Conservation (phyloP, 1,139 yeast species). For the Petasospora rhodanensis region DNA sequence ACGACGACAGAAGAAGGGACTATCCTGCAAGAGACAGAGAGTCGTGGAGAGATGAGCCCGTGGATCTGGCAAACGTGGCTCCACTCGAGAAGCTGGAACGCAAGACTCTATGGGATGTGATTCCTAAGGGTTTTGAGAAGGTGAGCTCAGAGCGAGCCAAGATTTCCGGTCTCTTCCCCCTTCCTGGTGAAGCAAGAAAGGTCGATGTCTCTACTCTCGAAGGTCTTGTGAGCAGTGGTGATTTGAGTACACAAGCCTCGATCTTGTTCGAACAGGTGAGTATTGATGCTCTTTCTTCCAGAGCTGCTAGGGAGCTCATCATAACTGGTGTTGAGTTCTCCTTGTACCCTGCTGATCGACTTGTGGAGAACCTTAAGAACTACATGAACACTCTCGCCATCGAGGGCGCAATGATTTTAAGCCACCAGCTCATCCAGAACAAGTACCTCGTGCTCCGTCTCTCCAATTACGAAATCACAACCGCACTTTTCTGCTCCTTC, state of each 20-base stretch:
- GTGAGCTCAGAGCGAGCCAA: conserved; percentile 79
- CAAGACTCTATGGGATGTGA: conserved; percentile 64
- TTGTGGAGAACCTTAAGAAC: conserved; percentile 41
- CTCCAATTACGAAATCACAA: conserved; percentile 51
- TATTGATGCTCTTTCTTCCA: conserved; percentile 50
- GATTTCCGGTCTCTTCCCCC: conserved; percentile 73
- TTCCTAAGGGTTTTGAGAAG: conserved; percentile 71
- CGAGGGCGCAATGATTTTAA: conserved; percentile 20
- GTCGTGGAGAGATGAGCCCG: conserved; percentile 7
- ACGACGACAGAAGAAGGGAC: conserved; percentile 6
- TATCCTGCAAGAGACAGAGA: background rate
- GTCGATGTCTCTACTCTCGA: conserved; percentile 52
- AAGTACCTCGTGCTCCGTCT: conserved; percentile 47
- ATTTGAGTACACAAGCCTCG: conserved; percentile 28
- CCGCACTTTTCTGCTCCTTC: conserved; percentile 48
- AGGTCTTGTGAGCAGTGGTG: conserved; percentile 41
- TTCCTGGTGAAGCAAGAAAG: conserved; percentile 64
- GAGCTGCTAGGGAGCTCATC: conserved; percentile 45
- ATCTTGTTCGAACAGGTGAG: conserved; percentile 37
- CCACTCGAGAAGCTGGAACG: conserved; percentile 43
- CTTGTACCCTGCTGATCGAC: conserved; percentile 32
- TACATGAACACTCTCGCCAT: conserved; percentile 33
- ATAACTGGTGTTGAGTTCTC: conserved; percentile 44
- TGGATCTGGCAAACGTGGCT: conserved; percentile 30
- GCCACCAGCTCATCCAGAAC: conserved; percentile 28